These are phyloP conservation scores for Daucus carota DNA, from an alignment of 129 eudicot genomes.

Conservation along the genomic window DNA sequence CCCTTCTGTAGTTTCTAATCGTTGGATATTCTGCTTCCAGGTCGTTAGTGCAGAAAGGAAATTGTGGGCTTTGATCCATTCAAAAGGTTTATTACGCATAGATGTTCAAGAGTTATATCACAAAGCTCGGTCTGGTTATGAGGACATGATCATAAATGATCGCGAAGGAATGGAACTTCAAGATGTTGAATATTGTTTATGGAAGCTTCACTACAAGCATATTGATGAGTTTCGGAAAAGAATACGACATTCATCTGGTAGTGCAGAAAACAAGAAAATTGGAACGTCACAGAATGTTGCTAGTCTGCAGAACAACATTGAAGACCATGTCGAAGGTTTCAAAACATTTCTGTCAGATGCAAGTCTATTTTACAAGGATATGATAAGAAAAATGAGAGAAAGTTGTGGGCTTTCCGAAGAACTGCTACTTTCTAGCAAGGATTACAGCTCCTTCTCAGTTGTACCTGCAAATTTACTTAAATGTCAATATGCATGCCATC, in stretches of 20 bases:
- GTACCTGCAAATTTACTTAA: conserved; percentile 34
- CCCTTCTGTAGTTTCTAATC: background rate
- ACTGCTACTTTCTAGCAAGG: conserved; percentile 21
- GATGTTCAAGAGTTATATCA: conserved; percentile 61
- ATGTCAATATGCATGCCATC: conserved; percentile 55
- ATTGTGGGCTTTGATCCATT: conserved; percentile 51
- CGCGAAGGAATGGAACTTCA: conserved; percentile 44
- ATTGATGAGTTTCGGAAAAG: conserved; percentile 76
- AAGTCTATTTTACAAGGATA: conserved; percentile 54
- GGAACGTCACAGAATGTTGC: conserved; percentile 8
- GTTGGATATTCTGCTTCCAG: conserved; percentile 24
- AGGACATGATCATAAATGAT: conserved; percentile 43
- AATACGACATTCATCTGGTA: conserved; percentile 32
- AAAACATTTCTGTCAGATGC: conserved; percentile 65
- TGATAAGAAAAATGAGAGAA: conserved; percentile 44
- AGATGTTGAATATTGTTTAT: conserved; percentile 61
- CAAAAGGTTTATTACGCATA: conserved; percentile 51
- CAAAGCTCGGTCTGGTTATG: conserved; percentile 51
- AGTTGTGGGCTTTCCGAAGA: conserved; percentile 38
- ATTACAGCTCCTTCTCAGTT: conserved; percentile 15
- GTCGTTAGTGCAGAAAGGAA: conserved; percentile 54
- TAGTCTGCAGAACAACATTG: conserved; percentile 23
- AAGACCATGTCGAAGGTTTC: conserved; percentile 48
- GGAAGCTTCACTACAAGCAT: conserved; percentile 93
- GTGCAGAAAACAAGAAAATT: conserved; percentile 24